Conservation (phyloP, 805 yeast genomes). For the Lipomyces kockii region DNA sequence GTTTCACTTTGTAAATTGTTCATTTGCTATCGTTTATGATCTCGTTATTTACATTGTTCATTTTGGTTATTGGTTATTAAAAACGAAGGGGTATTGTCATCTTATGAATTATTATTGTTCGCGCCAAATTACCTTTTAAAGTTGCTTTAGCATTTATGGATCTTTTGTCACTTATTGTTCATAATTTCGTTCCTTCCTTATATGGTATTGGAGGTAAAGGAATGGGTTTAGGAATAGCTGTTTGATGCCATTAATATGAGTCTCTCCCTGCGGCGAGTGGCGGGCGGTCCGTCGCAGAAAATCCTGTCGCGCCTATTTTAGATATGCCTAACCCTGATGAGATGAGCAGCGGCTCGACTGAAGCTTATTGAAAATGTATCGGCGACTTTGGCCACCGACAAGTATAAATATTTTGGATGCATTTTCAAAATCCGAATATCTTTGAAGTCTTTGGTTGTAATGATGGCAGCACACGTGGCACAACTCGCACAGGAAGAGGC, state of each 20-base stretch:
- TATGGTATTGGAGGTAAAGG: too few relatives aligned
- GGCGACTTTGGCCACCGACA: too few relatives aligned
- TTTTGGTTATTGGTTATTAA: constrained; percentile 1
- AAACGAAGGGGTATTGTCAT: background rate
- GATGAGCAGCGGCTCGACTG: background rate
- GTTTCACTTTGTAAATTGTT: background rate
- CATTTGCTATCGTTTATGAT: background rate
- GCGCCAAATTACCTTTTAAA: background rate
- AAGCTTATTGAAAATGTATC: too few relatives aligned
- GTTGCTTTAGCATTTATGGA: background rate
- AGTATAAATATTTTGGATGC: background rate
- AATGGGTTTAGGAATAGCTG: too few relatives aligned
- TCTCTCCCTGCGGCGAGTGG: too few relatives aligned
- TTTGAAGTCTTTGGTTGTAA: background rate
- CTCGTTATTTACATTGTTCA: background rate
- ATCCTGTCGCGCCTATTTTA: too few relatives aligned
- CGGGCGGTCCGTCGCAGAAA: too few relatives aligned
- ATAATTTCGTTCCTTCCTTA: background rate
- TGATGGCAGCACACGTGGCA: background rate
- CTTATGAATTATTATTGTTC: background rate
- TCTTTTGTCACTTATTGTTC: background rate
- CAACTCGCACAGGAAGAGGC: constrained; percentile 30
- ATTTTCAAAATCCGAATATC: background rate
- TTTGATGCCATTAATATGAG: too few relatives aligned
- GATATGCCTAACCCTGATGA: background rate